Evolutionary conservation across 2,329 filamentous ascomycete species (phyloP), one percentile per base, ranked within the genome.

Genomic region (Alternaria ventricosa): DNA sequence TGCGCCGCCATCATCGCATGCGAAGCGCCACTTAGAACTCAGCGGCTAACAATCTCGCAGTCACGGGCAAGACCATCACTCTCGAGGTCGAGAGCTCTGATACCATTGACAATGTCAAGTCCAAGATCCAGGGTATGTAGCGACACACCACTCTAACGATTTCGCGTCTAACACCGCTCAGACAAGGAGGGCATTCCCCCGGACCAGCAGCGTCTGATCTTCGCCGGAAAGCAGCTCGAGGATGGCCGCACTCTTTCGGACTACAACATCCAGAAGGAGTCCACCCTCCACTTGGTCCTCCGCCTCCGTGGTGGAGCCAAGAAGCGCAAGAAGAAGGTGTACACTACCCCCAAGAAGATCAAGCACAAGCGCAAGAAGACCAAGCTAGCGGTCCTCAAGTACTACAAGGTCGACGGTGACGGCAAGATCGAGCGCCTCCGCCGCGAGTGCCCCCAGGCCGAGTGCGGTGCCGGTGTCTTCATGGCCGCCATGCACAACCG

Each of bases 301-400:
- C 93, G 96, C 83, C 94, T 99, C 69, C 96, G 95, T 89, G 96
- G 96, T 89, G 96, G 95, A 85, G 94, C 86, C 83, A 83, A 82
- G 80, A 99, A 99, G 94, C 97, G 98, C 93, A 91, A 96, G 86
- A 99, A 99, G 93, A 99, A 99, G 94, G 96, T 99, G 78, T 99
- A 99, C 92, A 98, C 93, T 84, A 99, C 96, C 81, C 96, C 96
- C 85, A 99, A 99, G 94, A 99, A 99, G 94, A 99, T 99, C 92
- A 99, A 99, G 96, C 96, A 99, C 92, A 99, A 99, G 94, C 92
- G 94, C 89, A 99, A 98, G 94, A 99, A 99, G 95, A 97, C 92
- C 90, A 99, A 99, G 92, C 88, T 99, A 85, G 96, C 96, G 81
- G 95, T 99, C 78, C 94, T 99, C 85, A 99, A 99, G 92, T 99